Evolutionary conservation across 2,329 filamentous ascomycete species (phyloP).

Genomic region (Amauroascus niger): DNA sequence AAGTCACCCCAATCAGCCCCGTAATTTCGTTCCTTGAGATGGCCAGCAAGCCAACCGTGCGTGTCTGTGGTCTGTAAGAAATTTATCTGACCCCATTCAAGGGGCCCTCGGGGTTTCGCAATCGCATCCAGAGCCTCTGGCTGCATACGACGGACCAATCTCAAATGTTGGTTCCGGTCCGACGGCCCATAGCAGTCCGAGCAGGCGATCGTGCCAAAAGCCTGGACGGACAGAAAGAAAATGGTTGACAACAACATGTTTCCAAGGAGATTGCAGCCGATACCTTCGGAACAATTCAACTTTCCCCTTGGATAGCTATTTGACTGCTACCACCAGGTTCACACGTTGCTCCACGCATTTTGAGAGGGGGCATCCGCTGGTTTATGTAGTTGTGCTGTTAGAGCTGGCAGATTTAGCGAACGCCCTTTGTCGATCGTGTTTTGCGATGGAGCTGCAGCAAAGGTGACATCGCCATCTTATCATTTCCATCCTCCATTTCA

Average conservation of each 20-base stretch:
- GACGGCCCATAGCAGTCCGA: conserved; percentile 19
- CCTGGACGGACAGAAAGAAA: conserved; percentile 7
- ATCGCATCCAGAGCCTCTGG: conserved; percentile 19
- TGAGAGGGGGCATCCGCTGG: too few relatives aligned
- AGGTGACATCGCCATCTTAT: too few relatives aligned
- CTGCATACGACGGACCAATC: conserved; percentile 21
- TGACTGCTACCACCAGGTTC: too few relatives aligned
- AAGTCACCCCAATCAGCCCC: conserved; percentile 98
- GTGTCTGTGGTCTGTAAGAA: conserved; percentile 92
- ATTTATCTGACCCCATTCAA: conserved; percentile 79
- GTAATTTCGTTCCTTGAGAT: conserved; percentile 79
- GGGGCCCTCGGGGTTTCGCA: conserved; percentile 17
- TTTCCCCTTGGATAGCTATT: too few relatives aligned
- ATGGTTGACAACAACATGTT: conserved; percentile 9
- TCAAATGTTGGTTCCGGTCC: conserved; percentile 15
- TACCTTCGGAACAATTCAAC: too few relatives aligned
- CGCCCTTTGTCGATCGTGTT: too few relatives aligned
- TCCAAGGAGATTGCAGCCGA: background rate
- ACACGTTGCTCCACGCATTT: too few relatives aligned
- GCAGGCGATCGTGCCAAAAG: conserved; percentile 13
- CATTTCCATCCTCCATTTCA: too few relatives aligned
- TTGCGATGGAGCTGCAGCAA: too few relatives aligned
- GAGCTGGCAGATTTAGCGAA: too few relatives aligned
- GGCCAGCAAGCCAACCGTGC: conserved; percentile 91
- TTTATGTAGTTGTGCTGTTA: too few relatives aligned